Conservation (phyloP, 768 basidiomycete species). For the Cubamyces lactineus region DNA sequence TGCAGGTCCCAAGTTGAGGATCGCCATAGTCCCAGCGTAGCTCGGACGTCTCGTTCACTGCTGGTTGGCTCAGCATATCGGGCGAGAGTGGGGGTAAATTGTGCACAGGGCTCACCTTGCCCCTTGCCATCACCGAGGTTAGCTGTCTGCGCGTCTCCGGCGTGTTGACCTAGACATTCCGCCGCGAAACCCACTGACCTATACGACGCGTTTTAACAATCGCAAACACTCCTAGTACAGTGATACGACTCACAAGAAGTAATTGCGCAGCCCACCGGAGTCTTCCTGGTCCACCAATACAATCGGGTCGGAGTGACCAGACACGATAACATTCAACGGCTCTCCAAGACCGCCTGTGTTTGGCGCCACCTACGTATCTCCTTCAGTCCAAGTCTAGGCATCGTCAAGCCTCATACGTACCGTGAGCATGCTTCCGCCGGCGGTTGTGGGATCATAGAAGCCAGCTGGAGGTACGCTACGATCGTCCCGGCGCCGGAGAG, state of each 20-base stretch:
- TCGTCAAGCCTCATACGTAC: conserved; percentile 45
- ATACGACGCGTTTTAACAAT: neutral
- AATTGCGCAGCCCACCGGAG: conserved; percentile 81
- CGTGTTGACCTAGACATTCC: conserved; percentile 86
- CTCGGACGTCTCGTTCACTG: conserved; percentile 83
- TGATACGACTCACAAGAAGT: conserved; percentile 63
- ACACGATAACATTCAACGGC: conserved; percentile 83
- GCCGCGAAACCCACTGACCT: conserved; percentile 74
- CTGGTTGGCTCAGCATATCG: neutral
- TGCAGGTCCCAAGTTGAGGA: conserved; percentile 79
- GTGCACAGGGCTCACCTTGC: conserved; percentile 48
- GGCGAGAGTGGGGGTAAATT: neutral
- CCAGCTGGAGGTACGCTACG: conserved; percentile 51
- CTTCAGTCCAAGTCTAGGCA: conserved; percentile 3
- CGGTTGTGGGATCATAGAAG: conserved; percentile 57
- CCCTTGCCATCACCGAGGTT: conserved; percentile 87
- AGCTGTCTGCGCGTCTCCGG: conserved; percentile 67
- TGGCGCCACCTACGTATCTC: conserved; percentile 47
- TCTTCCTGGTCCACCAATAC: conserved; percentile 63
- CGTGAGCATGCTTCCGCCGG: conserved; percentile 72
- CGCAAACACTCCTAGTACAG: neutral
- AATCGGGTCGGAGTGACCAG: conserved; percentile 68
- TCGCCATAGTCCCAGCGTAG: conserved; percentile 87
- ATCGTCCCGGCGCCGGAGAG: conserved; percentile 29
- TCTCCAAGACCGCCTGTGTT: conserved; percentile 79